Base-by-base conservation (phyloP, 2,329 filamentous ascomycete species). In the Aspergillus caelatus region DNA sequence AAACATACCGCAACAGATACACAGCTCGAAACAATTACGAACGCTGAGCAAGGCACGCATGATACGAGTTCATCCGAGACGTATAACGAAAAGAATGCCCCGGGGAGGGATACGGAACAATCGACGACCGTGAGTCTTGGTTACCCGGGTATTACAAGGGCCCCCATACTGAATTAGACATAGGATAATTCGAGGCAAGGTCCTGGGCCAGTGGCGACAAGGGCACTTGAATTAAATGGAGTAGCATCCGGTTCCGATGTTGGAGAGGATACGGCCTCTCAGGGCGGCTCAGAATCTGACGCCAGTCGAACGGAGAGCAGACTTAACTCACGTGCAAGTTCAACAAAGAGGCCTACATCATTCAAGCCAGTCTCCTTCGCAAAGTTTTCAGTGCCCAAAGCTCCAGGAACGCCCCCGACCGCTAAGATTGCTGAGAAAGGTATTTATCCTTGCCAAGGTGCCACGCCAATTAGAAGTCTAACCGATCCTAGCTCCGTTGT, bases 281-380 rank as follows among this genome's bases (percentile, higher is more conserved):
- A 75, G 58, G 85, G 83, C 62, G 84, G 85, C 60, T 89, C 87
- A 57, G 88, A 89, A 72, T 88, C 86, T 39, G 88, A 89, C 71
- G 86, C 84, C 62, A 88, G 85, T 75, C 82, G 83, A 65, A 82
- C 83, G 59, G 85, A 79, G 71, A 80, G 71, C 72, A 83, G 75
- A 69, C 80, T 76, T 76, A 74, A 77, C 57, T 72, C 74, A 56
- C 77, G 85, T 50, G 82, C 83, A 26, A 75, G 77, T 52, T 81
- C 87, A 16, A 79, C 85, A 50, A 89, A 89, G 80, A 88, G 88
- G 72, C 85, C 86, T 32, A 77, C 84, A 7, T 81, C 84, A 3
- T 89, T 89, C 78, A 89, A 89, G 75, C 86, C 87, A 32, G 85
- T 90, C 41, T 89, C 86, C 16, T 88, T 89, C 62, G 87, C 88